Percentiles rank a stretch among this genome's conserved stretches.
Evolutionary conservation across 805 yeast genomes (phyloP).

Genomic region (Metschnikowia kunwiensis): DNA sequence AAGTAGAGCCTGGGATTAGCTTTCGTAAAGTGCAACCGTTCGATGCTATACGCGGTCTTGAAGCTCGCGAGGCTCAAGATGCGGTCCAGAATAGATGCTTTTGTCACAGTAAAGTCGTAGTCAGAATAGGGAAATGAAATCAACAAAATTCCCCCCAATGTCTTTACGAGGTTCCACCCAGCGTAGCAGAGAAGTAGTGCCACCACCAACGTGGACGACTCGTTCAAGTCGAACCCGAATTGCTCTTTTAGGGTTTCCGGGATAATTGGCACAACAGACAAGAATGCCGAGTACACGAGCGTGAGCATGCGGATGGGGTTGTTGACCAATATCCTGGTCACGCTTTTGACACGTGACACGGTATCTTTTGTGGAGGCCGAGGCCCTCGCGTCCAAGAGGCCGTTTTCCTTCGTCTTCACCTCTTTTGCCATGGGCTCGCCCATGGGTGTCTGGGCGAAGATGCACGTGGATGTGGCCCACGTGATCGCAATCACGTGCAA

Average conservation of each 20-base stretch:
- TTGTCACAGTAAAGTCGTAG: slow-evolving; percentile 35
- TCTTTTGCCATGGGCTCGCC: slow-evolving; percentile 11
- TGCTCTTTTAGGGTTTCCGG: slow-evolving; percentile 29
- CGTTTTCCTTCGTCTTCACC: not conserved
- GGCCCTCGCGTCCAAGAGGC: slow-evolving; percentile 1
- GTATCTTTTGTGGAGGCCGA: not conserved
- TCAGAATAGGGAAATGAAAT: slow-evolving; percentile 50
- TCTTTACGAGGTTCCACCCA: slow-evolving; percentile 51
- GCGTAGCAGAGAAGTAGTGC: slow-evolving; percentile 44
- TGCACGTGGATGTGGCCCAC: slow-evolving; percentile 34
- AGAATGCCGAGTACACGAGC: slow-evolving; percentile 38
- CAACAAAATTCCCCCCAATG: slow-evolving; percentile 51
- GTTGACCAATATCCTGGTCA: slow-evolving; percentile 15
- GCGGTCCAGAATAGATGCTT: slow-evolving; percentile 39
- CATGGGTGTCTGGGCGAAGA: slow-evolving; percentile 33
- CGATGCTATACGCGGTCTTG: slow-evolving; percentile 47
- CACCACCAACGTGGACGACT: slow-evolving; percentile 44
- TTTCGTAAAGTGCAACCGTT: slow-evolving; percentile 53
- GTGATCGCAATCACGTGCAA: slow-evolving; percentile 20
- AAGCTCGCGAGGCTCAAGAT: slow-evolving; percentile 51
- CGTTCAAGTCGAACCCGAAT: slow-evolving; percentile 39
- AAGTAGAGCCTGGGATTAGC: slow-evolving; percentile 61
- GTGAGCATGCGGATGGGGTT: slow-evolving; percentile 50
- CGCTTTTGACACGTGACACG: slow-evolving; percentile 1
- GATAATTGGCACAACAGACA: slow-evolving; percentile 40